Evolutionary conservation across 2,329 filamentous ascomycete genomes (phyloP), one percentile per base, ranked within the genome.

Genomic region (Ceratocystis colombiana): DNA sequence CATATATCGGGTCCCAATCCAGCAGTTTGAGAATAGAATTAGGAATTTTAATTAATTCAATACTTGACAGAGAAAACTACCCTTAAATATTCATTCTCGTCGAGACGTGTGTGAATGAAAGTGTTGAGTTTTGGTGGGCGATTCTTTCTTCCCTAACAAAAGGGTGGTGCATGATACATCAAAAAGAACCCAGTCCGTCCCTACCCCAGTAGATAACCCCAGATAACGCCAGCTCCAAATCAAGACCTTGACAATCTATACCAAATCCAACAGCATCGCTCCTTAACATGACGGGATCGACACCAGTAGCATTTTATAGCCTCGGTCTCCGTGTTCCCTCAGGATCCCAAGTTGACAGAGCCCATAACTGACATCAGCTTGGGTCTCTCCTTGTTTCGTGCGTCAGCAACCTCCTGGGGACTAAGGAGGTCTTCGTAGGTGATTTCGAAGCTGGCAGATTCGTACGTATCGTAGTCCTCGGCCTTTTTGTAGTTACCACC

Each of bases 391-490:
- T n/a, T n/a, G n/a, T n/a, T n/a, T n/a, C n/a, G n/a, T n/a, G n/a
- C n/a, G n/a, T n/a, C n/a, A n/a, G 28, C 55, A 33, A 20, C 17
- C 3, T 7, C 6, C 17, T 59, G 15, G 7, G 55, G 55, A 12
- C 0, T 20, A 28, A 59, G 6, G 17, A 0, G 46, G 65, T 57
- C n/a, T 12, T 33, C 30, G 64, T 83, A 84, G 46, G 71, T 71
- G 61, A 84, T 77, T n/a, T 72, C 70, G 68, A 84, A 81, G 0
- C 74, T 65, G 0, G 72, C 71, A 15, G 79, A 76, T 70, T 78
- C 75, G 25, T 71, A 71, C 1, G 73, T 70, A 30, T 83, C 80
- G 73, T 80, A 84, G 62, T 84, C 79, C 3, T 72, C 73, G 2
- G 73, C 68, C 66, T 77, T 74, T 15, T 73, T 71, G 44, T 73